Base-by-base conservation (phyloP, 768 basidiomycete species). In the Obba rivulosa region DNA sequence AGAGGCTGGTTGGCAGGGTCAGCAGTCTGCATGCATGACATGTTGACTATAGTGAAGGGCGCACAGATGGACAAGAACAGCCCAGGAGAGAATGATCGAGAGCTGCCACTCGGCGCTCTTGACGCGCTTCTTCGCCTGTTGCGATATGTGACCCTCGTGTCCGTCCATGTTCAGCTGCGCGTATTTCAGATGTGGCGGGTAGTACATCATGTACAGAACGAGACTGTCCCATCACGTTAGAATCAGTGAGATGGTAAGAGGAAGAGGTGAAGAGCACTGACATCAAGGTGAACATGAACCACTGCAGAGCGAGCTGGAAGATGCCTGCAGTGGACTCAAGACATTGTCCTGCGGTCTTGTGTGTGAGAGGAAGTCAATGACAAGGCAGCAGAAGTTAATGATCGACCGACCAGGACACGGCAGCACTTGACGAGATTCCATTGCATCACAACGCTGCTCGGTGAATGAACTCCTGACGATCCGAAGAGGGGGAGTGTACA, bases 141-240 rank as follows among this genome's bases (percentile, higher is more conserved):
- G 64, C 8, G 69, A 66, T 0, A 72, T 73, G 13, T 67, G 71
- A 10, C 64, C 58, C 44, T 76, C 73, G 35, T 76, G 67, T 0
- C 66, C 52, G 46, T 73, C 67, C n/a, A 72, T 59, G 43, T 70
- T 66, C 8, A 75, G 57, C 41, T 72, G 66, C 41, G 68, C 66
- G 61, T 83, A 88, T 67, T 94, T 96, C 61, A 87, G 80, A 58
- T 88, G 80, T 5, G 75, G 68, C 0, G 96, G 96, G 63, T 91
- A 98, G 72, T 93, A 98, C 35, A 87, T 70, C 71, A 99, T 83
- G 69, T 89, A 98, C 2, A 99, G 79, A 0, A 94, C 75, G 49
- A 97, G 74, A 38, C 94, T 97, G 55, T 3, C n/a, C 7, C 18
- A 40, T 16, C 21, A 43, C 28, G 28, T 31, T 13, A 44, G 24